phyloP scores from a whole-genome alignment of 106 monocot species.

The Apostasia shenzhenica region DNA sequence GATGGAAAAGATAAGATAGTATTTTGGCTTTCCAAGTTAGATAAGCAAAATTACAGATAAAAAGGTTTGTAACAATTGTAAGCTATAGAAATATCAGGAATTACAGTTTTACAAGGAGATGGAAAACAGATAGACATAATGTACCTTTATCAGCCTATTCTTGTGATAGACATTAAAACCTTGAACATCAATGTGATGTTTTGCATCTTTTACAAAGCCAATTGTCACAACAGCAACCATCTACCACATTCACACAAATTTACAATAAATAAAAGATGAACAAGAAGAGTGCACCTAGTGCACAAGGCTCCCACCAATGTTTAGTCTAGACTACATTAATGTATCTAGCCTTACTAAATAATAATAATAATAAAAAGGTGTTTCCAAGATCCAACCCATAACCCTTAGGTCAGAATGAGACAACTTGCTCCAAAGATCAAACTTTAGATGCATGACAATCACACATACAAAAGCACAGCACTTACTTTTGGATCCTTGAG shows the following conservation, averaged over 20 bases:
- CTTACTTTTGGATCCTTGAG: constrained; percentile 54
- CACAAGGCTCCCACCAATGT: background rate
- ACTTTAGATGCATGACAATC: background rate
- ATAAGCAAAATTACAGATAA: no score
- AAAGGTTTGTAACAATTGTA: no score
- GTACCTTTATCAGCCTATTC: constrained; percentile 90
- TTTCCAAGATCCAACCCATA: no score
- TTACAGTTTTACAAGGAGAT: no score
- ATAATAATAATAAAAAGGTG: no score
- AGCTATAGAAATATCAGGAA: no score
- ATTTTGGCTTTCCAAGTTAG: no score
- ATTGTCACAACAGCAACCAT: constrained; percentile 81
- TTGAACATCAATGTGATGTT: constrained; percentile 94
- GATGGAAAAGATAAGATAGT: no score
- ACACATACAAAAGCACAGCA: background rate
- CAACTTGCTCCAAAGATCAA: background rate
- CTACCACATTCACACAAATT: constrained; percentile 19
- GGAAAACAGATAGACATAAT: background rate
- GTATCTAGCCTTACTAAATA: no score
- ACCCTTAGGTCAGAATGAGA: no score
- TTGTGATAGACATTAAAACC: constrained; percentile 99
- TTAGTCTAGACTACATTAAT: no score
- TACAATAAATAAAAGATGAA: no score
- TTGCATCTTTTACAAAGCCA: constrained; percentile 97
- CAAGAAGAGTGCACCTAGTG: background rate